Base-by-base conservation (phyloP, 1,284 basidiomycete species). In the Singerocomus inundabilis region DNA sequence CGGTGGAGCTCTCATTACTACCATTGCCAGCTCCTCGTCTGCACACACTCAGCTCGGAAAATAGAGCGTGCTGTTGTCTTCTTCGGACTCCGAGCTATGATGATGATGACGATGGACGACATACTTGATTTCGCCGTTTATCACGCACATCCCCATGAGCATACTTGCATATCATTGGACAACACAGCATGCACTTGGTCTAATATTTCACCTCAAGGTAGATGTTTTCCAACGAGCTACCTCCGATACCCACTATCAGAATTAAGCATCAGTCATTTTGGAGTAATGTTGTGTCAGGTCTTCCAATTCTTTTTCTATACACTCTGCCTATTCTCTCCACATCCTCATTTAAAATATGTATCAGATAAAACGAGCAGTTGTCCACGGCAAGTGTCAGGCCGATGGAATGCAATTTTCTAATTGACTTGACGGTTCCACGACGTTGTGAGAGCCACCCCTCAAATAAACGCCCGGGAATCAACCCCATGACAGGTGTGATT, bases 1-100 rank as follows among this genome's bases (percentile, higher is more conserved):
- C 44, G 58, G 72, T 8, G 78, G 77, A 6, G 72, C 70, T 36
- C 78, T 75, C 25, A 79, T 84, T 25, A 79, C 76, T 21, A 70
- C 80, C 4, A 82, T 84, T 12, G 62, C 64, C 24, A 63, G 52
- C n/a, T 64, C 64, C 10, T 55, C 63, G 28, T 51, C 54, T 35
- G 16, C 44, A 18, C 32, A 30, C 46, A 33, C 12, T 33, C 53
- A 57, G 29, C 28, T 52, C 41, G 60, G 57, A 25, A 66, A 52
- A 51, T 64, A 46, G 49, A 9, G 48, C 35, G 16, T 39, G 13
- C 18, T 16, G 15, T 37, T 21, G 7, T 48, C 36, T 18, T 44
- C 36, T 16, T 46, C 21, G 38, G 48, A 49, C 31, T 44, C 44
- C 18, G 34, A n/a, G 29, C n/a, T 18, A 21, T 21, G 21, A 21